Conservation (phyloP, 1,284 basidiomycete species). For the Ceratobasidium sp. region DNA sequence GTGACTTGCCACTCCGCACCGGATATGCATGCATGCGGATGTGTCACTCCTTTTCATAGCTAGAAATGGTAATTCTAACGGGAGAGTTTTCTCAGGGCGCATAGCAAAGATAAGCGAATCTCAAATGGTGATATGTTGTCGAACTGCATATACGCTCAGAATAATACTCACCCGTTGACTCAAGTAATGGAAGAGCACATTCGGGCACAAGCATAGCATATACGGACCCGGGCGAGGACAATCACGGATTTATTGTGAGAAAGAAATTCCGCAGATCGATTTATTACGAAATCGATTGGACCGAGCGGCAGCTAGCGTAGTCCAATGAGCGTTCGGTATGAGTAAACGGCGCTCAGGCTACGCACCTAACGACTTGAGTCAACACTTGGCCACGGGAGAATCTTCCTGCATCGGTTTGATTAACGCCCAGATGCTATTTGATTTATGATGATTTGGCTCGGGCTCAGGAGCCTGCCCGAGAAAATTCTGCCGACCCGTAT, state of each 20-base stretch:
- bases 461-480: neutral
- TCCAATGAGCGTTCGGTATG: slow-evolving; percentile 6
- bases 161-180: neutral
- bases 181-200: neutral
- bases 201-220: too few relatives aligned
- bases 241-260: too few relatives aligned
- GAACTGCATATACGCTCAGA: slow-evolving; percentile 21
- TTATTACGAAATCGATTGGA: too few relatives aligned
- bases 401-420: slow-evolving; percentile 21
- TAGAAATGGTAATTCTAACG: too few relatives aligned
- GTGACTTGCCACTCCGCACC: slow-evolving; percentile 2
- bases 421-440: neutral
- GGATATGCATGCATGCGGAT: slow-evolving; percentile 1
- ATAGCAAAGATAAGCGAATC: too few relatives aligned
- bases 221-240: too few relatives aligned
- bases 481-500: neutral
- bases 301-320: neutral
- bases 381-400: neutral
- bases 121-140: neutral
- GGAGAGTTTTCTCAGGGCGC: too few relatives aligned
- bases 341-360: neutral
- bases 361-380: neutral
- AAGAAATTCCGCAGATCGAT: too few relatives aligned
- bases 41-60: too few relatives aligned
- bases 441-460: neutral